A percentile compares a stretch with the other conserved stretches of the same genome.
Conservation (phyloP, 495 filamentous ascomycete genomes). For the Lepraria neglecta region DNA sequence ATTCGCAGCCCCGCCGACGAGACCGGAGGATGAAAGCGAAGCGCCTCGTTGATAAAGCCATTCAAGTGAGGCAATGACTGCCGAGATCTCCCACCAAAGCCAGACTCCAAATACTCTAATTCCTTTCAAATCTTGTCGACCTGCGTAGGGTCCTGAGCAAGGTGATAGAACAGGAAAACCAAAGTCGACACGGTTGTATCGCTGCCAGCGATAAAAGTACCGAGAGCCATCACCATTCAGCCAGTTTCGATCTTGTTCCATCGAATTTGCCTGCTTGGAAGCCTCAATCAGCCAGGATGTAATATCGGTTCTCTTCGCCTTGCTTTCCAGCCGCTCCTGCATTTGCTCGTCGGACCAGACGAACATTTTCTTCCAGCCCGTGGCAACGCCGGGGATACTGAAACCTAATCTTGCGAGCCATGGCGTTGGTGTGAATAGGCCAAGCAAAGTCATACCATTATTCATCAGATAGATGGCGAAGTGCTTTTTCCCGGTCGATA, state of each 20-base stretch:
- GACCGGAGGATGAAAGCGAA: conserved; percentile 49
- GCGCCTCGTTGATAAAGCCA: conserved; percentile 48
- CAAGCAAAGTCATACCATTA: conserved; percentile 20
- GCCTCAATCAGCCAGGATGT: conserved; percentile 27
- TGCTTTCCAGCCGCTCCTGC: conserved; percentile 19
- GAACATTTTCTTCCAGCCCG: conserved; percentile 20
- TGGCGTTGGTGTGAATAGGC: conserved; percentile 30
- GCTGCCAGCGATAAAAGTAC: conserved; percentile 38
- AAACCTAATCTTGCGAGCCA: conserved; percentile 23
- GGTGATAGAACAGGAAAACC: conserved; percentile 38
- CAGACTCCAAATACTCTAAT: conserved; percentile 16
- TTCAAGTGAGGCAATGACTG: conserved; percentile 41
- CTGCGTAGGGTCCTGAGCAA: conserved; percentile 33
- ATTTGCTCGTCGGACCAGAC: conserved; percentile 25
- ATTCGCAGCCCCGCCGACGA: conserved; percentile 40
- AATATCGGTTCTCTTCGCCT: conserved; percentile 25
- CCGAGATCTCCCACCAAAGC: conserved; percentile 21
- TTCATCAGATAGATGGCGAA: conserved; percentile 28
- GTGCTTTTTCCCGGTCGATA: conserved; percentile 28
- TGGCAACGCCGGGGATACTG: conserved; percentile 19
- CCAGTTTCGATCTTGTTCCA: conserved; percentile 21
- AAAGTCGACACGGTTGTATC: conserved; percentile 39
- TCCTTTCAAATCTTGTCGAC: conserved; percentile 34
- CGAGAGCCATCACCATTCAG: conserved; percentile 30
- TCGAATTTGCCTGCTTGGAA: conserved; percentile 14